Evolutionary conservation across 73 alveolate genomes (phyloP).

Genomic region (Paramecium caudatum): DNA sequence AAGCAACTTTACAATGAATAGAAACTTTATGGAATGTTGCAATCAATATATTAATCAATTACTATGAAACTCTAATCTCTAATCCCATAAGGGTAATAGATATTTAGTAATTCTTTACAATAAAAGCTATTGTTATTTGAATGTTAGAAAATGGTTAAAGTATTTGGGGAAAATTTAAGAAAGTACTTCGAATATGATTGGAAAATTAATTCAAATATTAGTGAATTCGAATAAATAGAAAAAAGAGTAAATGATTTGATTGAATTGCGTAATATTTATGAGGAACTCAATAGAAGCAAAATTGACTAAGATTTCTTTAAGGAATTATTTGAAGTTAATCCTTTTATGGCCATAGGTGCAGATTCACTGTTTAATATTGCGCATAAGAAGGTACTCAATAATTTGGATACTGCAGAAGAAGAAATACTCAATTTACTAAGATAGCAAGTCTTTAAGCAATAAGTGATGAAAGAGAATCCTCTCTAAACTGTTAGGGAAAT

Average conservation of each 20-base stretch:
- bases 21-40: not conserved
- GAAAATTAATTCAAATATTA: not conserved
- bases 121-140: constrained; percentile 20
- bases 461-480: constrained; percentile 78
- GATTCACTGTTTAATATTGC: constrained; percentile 58
- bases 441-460: constrained; percentile 54
- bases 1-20: constrained; percentile 50
- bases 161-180: constrained; percentile 51
- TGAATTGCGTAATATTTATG: constrained; percentile 69
- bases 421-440: constrained; percentile 36
- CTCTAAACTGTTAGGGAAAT: constrained; percentile 85
- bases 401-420: constrained; percentile 59
- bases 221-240: constrained; percentile 26
- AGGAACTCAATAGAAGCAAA: constrained; percentile 61
- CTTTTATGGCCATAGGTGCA: constrained; percentile 34
- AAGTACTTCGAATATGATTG: constrained; percentile 60
- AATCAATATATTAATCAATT: not conserved
- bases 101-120: not conserved
- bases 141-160: constrained; percentile 32
- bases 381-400: constrained; percentile 47
- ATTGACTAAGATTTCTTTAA: constrained; percentile 27
- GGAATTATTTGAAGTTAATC: constrained; percentile 51
- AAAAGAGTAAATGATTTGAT: constrained; percentile 62
- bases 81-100: constrained; percentile 14
- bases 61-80: not conserved